Conservation (phyloP, 2,329 filamentous ascomycete species). For the Ceratocystis cacaofunesta region DNA sequence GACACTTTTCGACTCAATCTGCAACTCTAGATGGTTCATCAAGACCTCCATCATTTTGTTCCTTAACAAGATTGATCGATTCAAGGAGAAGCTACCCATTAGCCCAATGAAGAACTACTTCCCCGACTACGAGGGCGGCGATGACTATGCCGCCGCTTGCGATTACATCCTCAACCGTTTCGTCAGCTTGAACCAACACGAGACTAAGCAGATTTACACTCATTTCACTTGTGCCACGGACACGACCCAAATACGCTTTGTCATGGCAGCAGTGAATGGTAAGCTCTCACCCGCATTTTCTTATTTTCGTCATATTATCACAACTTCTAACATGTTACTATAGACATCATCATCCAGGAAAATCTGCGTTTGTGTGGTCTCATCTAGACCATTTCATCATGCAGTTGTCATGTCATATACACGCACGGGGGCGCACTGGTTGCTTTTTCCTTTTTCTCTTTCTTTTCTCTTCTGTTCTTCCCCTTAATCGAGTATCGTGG, state of each 20-base stretch:
- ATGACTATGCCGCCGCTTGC: slow-evolving; percentile 89
- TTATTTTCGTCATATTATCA: slow-evolving; percentile 24
- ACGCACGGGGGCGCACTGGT: slow-evolving; percentile 14
- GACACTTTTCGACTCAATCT: slow-evolving; percentile 75
- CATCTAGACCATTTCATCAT: slow-evolving; percentile 50
- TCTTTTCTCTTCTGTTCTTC: slow-evolving; percentile 20
- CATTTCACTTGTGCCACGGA: slow-evolving; percentile 98
- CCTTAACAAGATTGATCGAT: slow-evolving; percentile 80
- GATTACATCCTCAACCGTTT: slow-evolving; percentile 99
- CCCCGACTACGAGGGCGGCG: slow-evolving; percentile 83
- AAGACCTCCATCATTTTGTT: slow-evolving; percentile 81
- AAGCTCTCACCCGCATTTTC: slow-evolving; percentile 24
- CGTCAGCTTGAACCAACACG: slow-evolving; percentile 94
- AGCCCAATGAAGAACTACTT: slow-evolving; percentile 84
- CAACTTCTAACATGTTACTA: slow-evolving; percentile 23
- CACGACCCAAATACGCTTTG: slow-evolving; percentile 96
- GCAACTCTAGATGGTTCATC: slow-evolving; percentile 81
- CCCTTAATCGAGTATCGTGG: slow-evolving; percentile 19
- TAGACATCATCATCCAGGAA: slow-evolving; percentile 99
- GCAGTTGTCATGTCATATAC: slow-evolving; percentile 20
- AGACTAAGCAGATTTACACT: slow-evolving; percentile 99
- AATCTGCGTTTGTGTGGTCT: slow-evolving; percentile 93
- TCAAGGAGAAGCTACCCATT: slow-evolving; percentile 70
- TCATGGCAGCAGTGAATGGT: slow-evolving; percentile 99
- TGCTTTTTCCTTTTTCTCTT: slow-evolving; percentile 20